phyloP scores from a whole-genome alignment of 768 basidiomycete species.

The Rhizopogon roseolus region DNA sequence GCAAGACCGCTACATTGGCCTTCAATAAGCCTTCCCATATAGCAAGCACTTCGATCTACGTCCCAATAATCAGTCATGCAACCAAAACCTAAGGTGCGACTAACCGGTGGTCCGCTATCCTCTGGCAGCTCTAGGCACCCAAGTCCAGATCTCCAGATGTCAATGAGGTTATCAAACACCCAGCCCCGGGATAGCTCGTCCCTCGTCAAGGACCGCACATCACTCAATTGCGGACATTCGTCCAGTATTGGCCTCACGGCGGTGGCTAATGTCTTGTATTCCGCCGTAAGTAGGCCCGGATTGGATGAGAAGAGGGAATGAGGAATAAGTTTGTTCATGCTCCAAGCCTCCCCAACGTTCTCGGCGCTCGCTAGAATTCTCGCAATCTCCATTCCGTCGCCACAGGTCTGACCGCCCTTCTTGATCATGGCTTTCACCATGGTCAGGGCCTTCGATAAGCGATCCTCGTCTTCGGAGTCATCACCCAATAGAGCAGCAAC shows the following conservation, averaged over 20 bases:
- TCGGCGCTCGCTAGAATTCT: slow-evolving; percentile 35
- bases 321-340: slow-evolving; percentile 44
- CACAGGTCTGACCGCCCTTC: slow-evolving; percentile 45
- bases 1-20: slow-evolving; percentile 39
- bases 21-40: slow-evolving; percentile 57
- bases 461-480: slow-evolving; percentile 33
- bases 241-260: slow-evolving; percentile 50
- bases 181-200: slow-evolving; percentile 52
- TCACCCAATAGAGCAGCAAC: slow-evolving; percentile 50
- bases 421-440: slow-evolving; percentile 54
- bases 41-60: slow-evolving; percentile 41
- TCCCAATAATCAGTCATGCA: slow-evolving; percentile 3
- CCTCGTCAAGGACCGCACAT: slow-evolving; percentile 51
- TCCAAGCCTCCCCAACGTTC: slow-evolving; percentile 35
- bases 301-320: slow-evolving; percentile 49
- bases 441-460: slow-evolving; percentile 40
- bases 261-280: slow-evolving; percentile 41
- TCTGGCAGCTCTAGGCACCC: slow-evolving; percentile 41
- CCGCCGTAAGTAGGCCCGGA: slow-evolving; percentile 51
- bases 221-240: slow-evolving; percentile 46
- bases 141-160: slow-evolving; percentile 48
- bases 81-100: slow-evolving; percentile 17
- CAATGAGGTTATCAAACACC: slow-evolving; percentile 47
- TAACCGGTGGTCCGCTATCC: slow-evolving; percentile 44
- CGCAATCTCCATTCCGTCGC: slow-evolving; percentile 51